Conservation (phyloP, 306 rosid species). For the Castanea sativa region DNA sequence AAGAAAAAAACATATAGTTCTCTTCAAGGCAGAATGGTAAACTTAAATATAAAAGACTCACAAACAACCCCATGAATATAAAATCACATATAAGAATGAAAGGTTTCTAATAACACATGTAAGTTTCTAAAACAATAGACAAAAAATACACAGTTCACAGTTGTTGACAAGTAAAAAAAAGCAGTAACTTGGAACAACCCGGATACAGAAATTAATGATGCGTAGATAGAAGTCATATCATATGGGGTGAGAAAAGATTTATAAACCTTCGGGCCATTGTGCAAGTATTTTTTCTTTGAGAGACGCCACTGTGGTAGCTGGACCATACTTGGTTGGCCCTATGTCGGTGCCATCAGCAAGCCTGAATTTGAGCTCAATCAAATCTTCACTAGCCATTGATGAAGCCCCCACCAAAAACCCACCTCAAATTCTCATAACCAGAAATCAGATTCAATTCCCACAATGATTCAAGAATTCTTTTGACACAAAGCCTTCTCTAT, state of each 20-base stretch:
- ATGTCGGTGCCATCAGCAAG: slow-evolving; percentile 45
- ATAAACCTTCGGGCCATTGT: slow-evolving; percentile 46
- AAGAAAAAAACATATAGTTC: background rate
- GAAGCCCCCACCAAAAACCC: slow-evolving; percentile 11
- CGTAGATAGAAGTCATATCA: no score
- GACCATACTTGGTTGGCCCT: slow-evolving; percentile 40
- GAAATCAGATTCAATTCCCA: slow-evolving; percentile 5
- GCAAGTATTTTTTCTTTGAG: slow-evolving; percentile 43
- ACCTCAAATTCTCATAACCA: slow-evolving; percentile 31
- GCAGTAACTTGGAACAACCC: background rate
- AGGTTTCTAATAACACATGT: no score
- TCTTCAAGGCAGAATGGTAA: background rate
- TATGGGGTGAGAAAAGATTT: background rate
- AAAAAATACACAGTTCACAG: no score
- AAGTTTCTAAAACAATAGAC: no score
- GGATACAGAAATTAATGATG: background rate
- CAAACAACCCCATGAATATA: background rate
- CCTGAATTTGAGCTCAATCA: slow-evolving; percentile 43
- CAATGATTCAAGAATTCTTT: background rate
- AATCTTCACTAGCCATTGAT: slow-evolving; percentile 41
- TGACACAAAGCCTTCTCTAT: background rate
- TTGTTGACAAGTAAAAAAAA: no score
- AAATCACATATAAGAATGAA: no score
- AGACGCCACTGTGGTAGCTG: slow-evolving; percentile 37
- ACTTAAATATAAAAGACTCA: background rate